Evolutionary conservation across 192 early-diverging fungal genomes (phyloP), one percentile per base, ranked within the genome.

Genomic region (Jimgerdemannia flammicorona): DNA sequence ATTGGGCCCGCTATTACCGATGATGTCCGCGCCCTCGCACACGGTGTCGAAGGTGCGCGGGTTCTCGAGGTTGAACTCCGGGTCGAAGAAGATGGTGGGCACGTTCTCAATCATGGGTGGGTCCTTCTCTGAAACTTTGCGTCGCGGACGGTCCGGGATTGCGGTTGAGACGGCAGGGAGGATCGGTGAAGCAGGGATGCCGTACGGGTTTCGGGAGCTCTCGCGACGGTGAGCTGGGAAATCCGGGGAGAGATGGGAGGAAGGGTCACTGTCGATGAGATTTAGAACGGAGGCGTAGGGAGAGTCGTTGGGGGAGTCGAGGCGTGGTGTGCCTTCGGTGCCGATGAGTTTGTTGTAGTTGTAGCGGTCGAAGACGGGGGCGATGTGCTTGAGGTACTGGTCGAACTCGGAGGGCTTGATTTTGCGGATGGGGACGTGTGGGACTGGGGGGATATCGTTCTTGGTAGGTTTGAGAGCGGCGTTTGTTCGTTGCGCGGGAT

Each of bases 21-120:
- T 80, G 72, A 93, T 81, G 79, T 94, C 85, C 19, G 91, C 84
- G 71, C 92, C 77, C 78, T 96, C 87, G 83, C 91, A 89, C n/a
- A 95, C 95, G 20, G 86, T 83, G 66, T 91, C 90, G 84, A 97
- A 98, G 3, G 91, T 95, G 67, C 95, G 87, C 29, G 97, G 97
- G 76, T 97, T 95, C 73, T 93, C 91, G 39, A 99, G 88, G 70
- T 93, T 91, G 76, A 99, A 99, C 42, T 88, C 80, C 9, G 88
- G 84, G 20, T 95, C 87, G 63, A 97, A 95, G 80, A 96, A 99
- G 64, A 98, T 89, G 0, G 89, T 77, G 10, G 98, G 98, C 3
- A 99, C 92, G 8, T 90, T 91, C 67, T 91, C 91, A 4, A 98
- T 87, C 39, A 91, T 83, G 0, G 91, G 94, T n/a, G 91, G 77